phyloP scores from a whole-genome alignment of 805 yeast genomes.

The Candida palmyrensis region DNA sequence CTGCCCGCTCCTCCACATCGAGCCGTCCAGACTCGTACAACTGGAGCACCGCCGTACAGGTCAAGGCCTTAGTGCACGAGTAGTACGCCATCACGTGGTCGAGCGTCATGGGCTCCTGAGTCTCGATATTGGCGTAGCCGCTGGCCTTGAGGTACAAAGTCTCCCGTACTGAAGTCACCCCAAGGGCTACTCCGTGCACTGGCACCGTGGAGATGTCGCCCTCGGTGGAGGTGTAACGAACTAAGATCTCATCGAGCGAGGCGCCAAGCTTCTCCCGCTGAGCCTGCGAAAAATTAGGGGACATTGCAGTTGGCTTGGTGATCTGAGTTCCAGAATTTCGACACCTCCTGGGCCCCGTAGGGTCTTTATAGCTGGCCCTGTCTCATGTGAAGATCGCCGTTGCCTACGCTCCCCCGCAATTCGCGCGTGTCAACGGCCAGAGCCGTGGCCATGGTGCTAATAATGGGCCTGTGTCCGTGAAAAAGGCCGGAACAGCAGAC shows the following conservation, averaged over 20 bases:
- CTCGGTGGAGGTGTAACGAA: not conserved
- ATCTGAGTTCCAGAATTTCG: no score
- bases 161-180: slow-evolving; percentile 18
- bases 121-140: slow-evolving; percentile 16
- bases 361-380: no score
- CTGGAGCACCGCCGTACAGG: slow-evolving; percentile 31
- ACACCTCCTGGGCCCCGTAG: no score
- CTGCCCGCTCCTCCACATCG: slow-evolving; percentile 29
- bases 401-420: no score
- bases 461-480: no score
- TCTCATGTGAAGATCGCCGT: no score
- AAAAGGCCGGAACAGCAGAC: no score
- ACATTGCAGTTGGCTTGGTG: no score
- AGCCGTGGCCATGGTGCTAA: no score
- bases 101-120: slow-evolving; percentile 9
- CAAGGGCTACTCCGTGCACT: slow-evolving; percentile 21
- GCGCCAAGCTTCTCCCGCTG: not conserved
- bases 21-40: slow-evolving; percentile 28
- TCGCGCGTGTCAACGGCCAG: no score
- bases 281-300: no score
- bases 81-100: slow-evolving; percentile 17
- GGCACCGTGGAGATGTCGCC: slow-evolving; percentile 1
- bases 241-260: not conserved
- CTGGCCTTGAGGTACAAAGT: slow-evolving; percentile 19
- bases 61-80: slow-evolving; percentile 31